Evolutionary conservation across 208 protist species (phyloP), one percentile per base, ranked within the genome.

Genomic region (Wallacemonas sp.): DNA sequence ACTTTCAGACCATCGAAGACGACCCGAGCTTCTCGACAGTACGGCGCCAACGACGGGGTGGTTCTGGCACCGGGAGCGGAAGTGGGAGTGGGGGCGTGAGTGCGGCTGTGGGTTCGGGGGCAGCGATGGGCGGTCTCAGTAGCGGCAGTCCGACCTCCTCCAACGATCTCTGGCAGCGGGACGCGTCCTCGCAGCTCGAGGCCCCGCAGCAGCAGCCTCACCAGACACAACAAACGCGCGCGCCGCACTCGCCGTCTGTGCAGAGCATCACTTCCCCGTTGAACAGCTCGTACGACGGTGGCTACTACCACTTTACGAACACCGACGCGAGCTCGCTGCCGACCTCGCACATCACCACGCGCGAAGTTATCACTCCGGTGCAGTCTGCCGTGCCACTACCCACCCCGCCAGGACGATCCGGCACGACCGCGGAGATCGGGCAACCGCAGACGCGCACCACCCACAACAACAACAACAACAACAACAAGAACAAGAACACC

Each of bases 1-100:
- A 54, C 39, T 65, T 59, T 46, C 10, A 42, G 22, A 28, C 11
- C 16, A 74, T 74, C 36, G 54, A 61, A 38, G 69, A 74, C n/a
- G 55, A 74, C 18, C 50, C 39, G 16, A 52, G 55, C 59, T 59
- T 59, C 52, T 59, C 52, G n/a, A 59, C 52, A 12, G 32, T 59
- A 0, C 52, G 52, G 26, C 52, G 52, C 10, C 52, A 59, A 22
- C 52, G 52, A 25, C 16, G 11, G 5, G 32, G 52, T 39, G 22
- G 22, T 3, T n/a, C 25, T 10, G 23, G 48, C 18, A 18, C 16
- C 5, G n/a, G n/a, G n/a, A n/a, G n/a, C n/a, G n/a, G n/a, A n/a
- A n/a, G n/a, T n/a, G n/a, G n/a, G n/a, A n/a, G n/a, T n/a, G n/a
- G n/a, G n/a, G n/a, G n/a, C n/a, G n/a, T n/a, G n/a, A n/a, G n/a